These are phyloP conservation scores for Colletotrichum sp. DNA, from an alignment of 2,329 filamentous ascomycete species.

Conservation along the genomic window DNA sequence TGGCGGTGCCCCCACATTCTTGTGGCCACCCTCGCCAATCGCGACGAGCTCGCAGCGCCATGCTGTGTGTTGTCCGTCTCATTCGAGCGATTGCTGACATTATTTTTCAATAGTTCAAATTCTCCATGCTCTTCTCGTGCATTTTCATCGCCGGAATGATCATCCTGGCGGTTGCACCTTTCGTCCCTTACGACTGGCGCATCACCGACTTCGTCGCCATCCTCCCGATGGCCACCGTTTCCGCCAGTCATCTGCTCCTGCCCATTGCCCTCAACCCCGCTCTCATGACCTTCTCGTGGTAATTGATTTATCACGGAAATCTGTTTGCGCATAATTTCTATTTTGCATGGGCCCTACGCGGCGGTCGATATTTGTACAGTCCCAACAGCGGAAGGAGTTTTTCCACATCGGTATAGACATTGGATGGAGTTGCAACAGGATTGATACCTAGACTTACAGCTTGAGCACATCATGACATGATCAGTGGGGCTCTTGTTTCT, in stretches of 20 bases:
- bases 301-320: conserved; percentile 27
- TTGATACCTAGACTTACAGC: conserved; percentile 17
- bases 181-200: conserved; percentile 69
- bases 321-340: not conserved
- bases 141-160: conserved; percentile 67
- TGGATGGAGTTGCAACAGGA: conserved; percentile 14
- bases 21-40: conserved; percentile 20
- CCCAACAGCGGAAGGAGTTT: conserved; percentile 6
- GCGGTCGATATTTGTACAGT: conserved; percentile 6
- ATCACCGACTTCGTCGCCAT: conserved; percentile 79
- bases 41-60: conserved; percentile 22
- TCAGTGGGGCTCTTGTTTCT: not conserved
- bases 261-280: conserved; percentile 80
- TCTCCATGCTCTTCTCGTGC: conserved; percentile 67
- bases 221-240: conserved; percentile 76
- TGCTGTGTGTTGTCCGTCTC: not conserved
- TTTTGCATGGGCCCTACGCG: conserved; percentile 8
- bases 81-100: conserved; percentile 6
- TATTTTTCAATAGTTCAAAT: conserved; percentile 65
- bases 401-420: conserved; percentile 14
- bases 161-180: conserved; percentile 65
- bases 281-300: conserved; percentile 82
- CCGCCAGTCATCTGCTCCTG: conserved; percentile 71
- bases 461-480: conserved; percentile 8
- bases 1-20: conserved; percentile 29